Evolutionary conservation across 352 stramenopile genomes (phyloP).

Genomic region (Elongisporangium prolatum): DNA sequence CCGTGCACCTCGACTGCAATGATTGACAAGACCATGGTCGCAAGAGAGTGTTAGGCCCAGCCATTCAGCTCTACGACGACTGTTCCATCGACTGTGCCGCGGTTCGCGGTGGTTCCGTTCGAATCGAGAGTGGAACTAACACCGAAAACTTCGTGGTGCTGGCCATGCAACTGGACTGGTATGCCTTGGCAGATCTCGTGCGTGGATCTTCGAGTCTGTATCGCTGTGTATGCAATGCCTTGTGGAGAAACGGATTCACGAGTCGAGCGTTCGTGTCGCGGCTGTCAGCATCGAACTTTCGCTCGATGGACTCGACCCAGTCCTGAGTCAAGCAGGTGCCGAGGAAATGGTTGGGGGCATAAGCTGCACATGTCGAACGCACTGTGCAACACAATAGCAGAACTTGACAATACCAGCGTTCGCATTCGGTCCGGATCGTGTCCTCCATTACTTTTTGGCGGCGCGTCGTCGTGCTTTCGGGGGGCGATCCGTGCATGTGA

Average conservation of each 20-base stretch:
- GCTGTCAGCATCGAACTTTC: constrained; percentile 8
- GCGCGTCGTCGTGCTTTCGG: no score
- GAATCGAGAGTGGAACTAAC: constrained; percentile 14
- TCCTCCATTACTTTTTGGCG: no score
- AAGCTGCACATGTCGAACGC: constrained; percentile 3
- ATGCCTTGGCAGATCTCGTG: constrained; percentile 9
- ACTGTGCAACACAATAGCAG: neutral
- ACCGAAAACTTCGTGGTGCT: constrained; percentile 24
- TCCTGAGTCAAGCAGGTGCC: constrained; percentile 32
- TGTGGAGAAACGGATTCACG: constrained; percentile 35
- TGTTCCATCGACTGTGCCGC: constrained; percentile 15
- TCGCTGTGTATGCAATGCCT: constrained; percentile 22
- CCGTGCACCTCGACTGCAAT: constrained; percentile 33
- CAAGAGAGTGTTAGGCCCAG: constrained; percentile 39
- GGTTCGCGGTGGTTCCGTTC: constrained; percentile 4
- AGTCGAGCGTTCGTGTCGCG: constrained; percentile 24
- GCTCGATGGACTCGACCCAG: constrained; percentile 31
- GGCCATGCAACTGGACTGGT: constrained; percentile 8
- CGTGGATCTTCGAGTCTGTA: constrained; percentile 27
- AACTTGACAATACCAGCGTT: no score
- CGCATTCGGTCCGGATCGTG: no score
- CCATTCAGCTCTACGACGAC: constrained; percentile 25
- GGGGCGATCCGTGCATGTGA: no score
- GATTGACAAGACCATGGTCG: constrained; percentile 36
- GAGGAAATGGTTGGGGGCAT: constrained; percentile 36